Evolutionary conservation across 805 yeast genomes (phyloP).

Genomic region (Kazachstania psychrophila): DNA sequence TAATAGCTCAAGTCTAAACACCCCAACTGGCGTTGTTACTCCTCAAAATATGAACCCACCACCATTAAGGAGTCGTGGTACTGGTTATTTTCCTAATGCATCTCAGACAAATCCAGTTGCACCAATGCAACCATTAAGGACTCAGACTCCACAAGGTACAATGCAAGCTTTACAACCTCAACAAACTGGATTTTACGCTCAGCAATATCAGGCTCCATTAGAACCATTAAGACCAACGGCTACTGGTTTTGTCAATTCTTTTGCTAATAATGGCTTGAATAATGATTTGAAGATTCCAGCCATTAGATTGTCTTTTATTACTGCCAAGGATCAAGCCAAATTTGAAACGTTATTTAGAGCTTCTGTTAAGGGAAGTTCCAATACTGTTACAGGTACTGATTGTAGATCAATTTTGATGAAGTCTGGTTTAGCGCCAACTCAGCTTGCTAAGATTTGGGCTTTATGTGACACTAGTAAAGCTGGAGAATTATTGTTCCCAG

Average conservation of each 20-base stretch:
- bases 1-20: conserved; percentile 15
- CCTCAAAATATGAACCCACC: conserved; percentile 8
- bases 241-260: conserved; percentile 38
- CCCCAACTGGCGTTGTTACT: conserved; percentile 17
- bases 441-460: conserved; percentile 82
- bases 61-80: conserved; percentile 31
- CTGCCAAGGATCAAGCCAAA: conserved; percentile 76
- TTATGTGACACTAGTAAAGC: conserved; percentile 81
- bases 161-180: conserved; percentile 25
- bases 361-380: conserved; percentile 50
- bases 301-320: conserved; percentile 74
- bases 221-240: conserved; percentile 35
- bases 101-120: conserved; percentile 9
- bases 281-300: conserved; percentile 56
- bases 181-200: conserved; percentile 40
- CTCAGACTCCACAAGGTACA: conserved; percentile 20
- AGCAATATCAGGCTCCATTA: conserved; percentile 23
- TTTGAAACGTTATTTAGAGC: conserved; percentile 78
- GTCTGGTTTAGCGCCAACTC: conserved; percentile 66
- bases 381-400: conserved; percentile 52
- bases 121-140: conserved; percentile 14
- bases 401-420: conserved; percentile 74
- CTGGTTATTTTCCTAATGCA: conserved; percentile 32
- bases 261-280: conserved; percentile 41
- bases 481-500: conserved; percentile 83